A percentile compares a stretch with the other conserved stretches of the same genome.
phyloP scores from a whole-genome alignment of 1,139 yeast genomes.

The Taphrina deformans region DNA sequence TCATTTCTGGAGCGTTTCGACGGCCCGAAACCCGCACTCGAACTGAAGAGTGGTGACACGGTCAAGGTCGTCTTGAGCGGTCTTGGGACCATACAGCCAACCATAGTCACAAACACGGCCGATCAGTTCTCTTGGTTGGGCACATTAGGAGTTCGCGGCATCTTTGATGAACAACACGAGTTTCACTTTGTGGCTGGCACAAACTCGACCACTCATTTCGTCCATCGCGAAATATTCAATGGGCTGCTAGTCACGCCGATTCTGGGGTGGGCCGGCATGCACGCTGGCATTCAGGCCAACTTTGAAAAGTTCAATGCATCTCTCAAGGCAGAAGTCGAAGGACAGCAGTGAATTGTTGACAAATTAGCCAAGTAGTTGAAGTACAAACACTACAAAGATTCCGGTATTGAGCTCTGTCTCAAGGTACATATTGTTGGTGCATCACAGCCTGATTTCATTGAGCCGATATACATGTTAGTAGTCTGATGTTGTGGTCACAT shows the following conservation, averaged over 20 bases:
- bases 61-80: background rate
- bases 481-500: no score
- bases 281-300: background rate
- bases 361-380: no score
- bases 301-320: background rate
- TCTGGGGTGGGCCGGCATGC: background rate
- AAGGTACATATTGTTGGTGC: no score
- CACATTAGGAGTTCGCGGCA: background rate
- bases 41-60: background rate
- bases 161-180: background rate
- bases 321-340: background rate
- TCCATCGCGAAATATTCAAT: background rate
- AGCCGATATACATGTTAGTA: no score
- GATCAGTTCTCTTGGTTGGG: background rate
- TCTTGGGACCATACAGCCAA: background rate
- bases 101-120: background rate
- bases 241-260: background rate
- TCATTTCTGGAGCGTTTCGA: background rate
- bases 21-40: background rate
- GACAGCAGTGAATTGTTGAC: no score
- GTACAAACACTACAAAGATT: no score
- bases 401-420: no score
- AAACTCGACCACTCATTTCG: background rate
- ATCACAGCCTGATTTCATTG: no score
- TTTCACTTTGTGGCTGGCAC: background rate